A percentile compares a stretch with the other conserved stretches of the same genome.
phyloP scores from a whole-genome alignment of 2,329 filamentous ascomycete genomes.

The Madurella mycetomatis region DNA sequence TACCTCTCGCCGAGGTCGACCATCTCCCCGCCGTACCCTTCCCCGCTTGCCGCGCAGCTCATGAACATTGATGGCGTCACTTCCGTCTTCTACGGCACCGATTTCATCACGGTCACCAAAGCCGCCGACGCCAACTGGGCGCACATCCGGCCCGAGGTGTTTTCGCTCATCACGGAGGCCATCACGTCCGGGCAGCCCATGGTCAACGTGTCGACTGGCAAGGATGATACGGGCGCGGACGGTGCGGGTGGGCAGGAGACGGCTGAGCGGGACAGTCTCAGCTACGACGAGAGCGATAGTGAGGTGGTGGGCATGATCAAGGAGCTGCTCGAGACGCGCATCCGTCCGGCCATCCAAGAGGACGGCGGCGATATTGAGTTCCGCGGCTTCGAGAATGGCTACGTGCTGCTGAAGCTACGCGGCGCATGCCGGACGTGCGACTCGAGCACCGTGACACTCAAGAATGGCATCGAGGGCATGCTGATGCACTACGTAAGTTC shows the following conservation, averaged over 20 bases:
- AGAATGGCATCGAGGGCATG: constrained; percentile 98
- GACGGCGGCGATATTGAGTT: constrained; percentile 98
- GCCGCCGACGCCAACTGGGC: constrained; percentile 84
- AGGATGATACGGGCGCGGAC: constrained; percentile 42
- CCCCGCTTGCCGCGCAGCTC: constrained; percentile 82
- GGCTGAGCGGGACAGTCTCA: constrained; percentile 64
- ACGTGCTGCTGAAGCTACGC: constrained; percentile 79
- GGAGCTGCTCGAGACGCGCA: constrained; percentile 90
- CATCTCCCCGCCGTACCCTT: constrained; percentile 82
- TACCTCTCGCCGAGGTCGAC: constrained; percentile 87
- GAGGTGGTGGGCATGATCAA: constrained; percentile 99
- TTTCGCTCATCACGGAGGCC: constrained; percentile 88
- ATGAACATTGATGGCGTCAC: constrained; percentile 95
- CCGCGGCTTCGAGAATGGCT: constrained; percentile 79
- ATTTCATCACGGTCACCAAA: constrained; percentile 98
- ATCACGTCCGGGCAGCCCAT: constrained; percentile 79
- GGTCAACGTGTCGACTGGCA: constrained; percentile 58
- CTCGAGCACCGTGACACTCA: constrained; percentile 91
- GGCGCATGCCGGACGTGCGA: constrained; percentile 95
- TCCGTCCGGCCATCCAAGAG: constrained; percentile 92
- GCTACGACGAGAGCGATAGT: constrained; percentile 83
- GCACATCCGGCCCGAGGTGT: constrained; percentile 91
- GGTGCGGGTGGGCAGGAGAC: constrained; percentile 43
- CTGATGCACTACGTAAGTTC: constrained; percentile 84
- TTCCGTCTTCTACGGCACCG: constrained; percentile 85